phyloP scores from a whole-genome alignment of 139 green algal species.

The Zygnema circumcarinatum region DNA sequence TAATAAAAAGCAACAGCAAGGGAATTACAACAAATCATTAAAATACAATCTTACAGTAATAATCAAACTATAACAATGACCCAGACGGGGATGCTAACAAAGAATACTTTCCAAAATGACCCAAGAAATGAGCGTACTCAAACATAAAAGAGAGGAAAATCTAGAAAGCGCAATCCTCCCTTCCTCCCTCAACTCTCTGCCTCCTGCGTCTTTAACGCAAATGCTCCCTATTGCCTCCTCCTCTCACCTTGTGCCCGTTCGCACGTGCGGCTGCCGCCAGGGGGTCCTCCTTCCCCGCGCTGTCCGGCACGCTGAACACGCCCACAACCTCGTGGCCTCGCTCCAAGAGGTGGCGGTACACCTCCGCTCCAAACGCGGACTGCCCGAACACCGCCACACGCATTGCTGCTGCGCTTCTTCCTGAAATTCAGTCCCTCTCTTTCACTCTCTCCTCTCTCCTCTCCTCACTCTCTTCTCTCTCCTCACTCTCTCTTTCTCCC shows the following conservation, averaged over 20 bases:
- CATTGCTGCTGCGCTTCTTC: background rate
- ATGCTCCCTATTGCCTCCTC: too few species aligned
- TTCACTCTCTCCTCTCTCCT: background rate
- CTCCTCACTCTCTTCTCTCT: background rate
- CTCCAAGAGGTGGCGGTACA: background rate
- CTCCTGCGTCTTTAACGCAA: too few species aligned
- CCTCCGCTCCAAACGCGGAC: conserved; percentile 19
- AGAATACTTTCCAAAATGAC: too few species aligned
- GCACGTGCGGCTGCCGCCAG: conserved; percentile 12
- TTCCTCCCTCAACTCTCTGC: too few species aligned
- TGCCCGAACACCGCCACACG: conserved; percentile 28
- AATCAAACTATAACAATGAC: too few species aligned
- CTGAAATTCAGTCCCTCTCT: background rate
- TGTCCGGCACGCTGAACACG: conserved; percentile 28
- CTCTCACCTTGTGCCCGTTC: conserved; percentile 1
- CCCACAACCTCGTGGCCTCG: conserved; percentile 17
- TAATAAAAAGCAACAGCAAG: too few species aligned
- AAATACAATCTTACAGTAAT: too few species aligned
- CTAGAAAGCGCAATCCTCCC: too few species aligned
- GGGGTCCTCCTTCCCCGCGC: conserved; percentile 9
- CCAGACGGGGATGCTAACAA: too few species aligned
- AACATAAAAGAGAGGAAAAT: too few species aligned
- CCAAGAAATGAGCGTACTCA: too few species aligned
- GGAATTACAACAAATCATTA: too few species aligned
- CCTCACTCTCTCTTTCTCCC: background rate